Evolutionary conservation across 2,329 filamentous ascomycete species (phyloP), one percentile per base, ranked within the genome.

Genomic region (Akanthomyces dipterigenus): DNA sequence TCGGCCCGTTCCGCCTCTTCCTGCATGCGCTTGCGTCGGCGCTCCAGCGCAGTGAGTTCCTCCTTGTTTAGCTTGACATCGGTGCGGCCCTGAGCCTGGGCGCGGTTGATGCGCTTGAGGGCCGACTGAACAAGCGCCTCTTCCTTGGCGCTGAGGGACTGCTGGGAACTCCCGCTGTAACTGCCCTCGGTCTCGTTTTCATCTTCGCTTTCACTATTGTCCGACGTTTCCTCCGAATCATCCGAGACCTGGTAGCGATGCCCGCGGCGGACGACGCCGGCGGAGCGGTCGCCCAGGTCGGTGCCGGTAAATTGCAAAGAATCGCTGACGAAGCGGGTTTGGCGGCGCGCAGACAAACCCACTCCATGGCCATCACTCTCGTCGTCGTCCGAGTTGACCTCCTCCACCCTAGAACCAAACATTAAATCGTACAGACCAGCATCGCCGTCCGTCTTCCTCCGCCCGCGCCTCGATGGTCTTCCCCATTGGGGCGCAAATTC

Each of bases 391-490:
- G 80, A 84, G 62, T 83, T 85, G 72, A 91, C 68, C 75, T 92
- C 89, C 75, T 91, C 85, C 71, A 91, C 84, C 65, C 74, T 56
- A 24, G 28, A 72, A 65, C 66, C 65, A 62, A 65, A 79, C 70
- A 71, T 72, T 60, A 66, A 68, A 62, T 71, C 73, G 66, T 71
- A 67, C 62, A 71, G 72, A 73, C 75, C 74, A 72, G 72, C 71
- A 64, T 75, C 74, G 68, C 73, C 82, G 69, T 80, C 77, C 71
- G 79, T 78, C 77, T 79, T 85, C 81, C 84, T 85, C 82, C 84
- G 82, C 78, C 82, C 86, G 84, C 87, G 89, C 89, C 91, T 89
- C 84, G 91, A 90, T 95, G 92, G 91, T 97, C 93, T 97, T 97
- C 93, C 93, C 93, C 90, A 93, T 86, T 82, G 88, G 90, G 93